These are phyloP conservation scores for Colletotrichum aenigma DNA, from an alignment of 2,329 filamentous ascomycete species.

Conservation along the genomic window DNA sequence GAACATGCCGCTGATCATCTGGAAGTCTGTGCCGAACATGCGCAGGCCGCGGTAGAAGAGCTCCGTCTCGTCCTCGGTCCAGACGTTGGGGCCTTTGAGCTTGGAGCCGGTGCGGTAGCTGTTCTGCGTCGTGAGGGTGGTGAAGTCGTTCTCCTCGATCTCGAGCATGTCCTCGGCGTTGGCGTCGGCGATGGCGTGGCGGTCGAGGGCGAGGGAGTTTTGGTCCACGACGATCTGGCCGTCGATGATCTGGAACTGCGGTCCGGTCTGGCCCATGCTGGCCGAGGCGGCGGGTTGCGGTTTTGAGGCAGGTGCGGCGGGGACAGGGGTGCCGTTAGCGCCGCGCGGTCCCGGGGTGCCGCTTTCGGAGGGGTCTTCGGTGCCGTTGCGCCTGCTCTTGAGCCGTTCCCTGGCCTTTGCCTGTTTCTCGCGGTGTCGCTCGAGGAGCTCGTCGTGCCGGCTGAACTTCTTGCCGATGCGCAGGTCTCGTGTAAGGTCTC, in stretches of 20 bases:
- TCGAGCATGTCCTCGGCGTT: slow-evolving; percentile 61
- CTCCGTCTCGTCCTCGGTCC: slow-evolving; percentile 74
- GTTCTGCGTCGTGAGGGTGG: slow-evolving; percentile 69
- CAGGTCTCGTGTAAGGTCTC: slow-evolving; percentile 72
- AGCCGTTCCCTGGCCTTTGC: slow-evolving; percentile 39
- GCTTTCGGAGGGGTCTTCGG: slow-evolving; percentile 24
- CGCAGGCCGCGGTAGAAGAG: slow-evolving; percentile 76
- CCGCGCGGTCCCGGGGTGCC: slow-evolving; percentile 3
- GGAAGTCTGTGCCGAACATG: slow-evolving; percentile 84
- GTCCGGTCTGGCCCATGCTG: slow-evolving; percentile 38
- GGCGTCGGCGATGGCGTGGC: slow-evolving; percentile 65
- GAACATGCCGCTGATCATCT: slow-evolving; percentile 80
- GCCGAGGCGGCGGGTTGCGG: slow-evolving; percentile 20
- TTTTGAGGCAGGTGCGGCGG: slow-evolving; percentile 25
- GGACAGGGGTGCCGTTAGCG: slow-evolving; percentile 9
- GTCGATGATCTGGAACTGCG: slow-evolving; percentile 68
- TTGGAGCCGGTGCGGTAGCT: slow-evolving; percentile 69
- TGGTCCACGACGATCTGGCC: slow-evolving; percentile 77
- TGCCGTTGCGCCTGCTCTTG: slow-evolving; percentile 26
- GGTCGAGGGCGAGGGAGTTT: slow-evolving; percentile 69
- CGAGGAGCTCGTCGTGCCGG: slow-evolving; percentile 73
- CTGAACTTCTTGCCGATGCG: slow-evolving; percentile 77
- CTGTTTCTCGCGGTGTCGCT: slow-evolving; percentile 60
- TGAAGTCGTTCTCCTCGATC: slow-evolving; percentile 81
- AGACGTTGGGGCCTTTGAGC: slow-evolving; percentile 66